Evolutionary conservation across 805 yeast genomes (phyloP).

Genomic region (Ogataea saltuana): DNA sequence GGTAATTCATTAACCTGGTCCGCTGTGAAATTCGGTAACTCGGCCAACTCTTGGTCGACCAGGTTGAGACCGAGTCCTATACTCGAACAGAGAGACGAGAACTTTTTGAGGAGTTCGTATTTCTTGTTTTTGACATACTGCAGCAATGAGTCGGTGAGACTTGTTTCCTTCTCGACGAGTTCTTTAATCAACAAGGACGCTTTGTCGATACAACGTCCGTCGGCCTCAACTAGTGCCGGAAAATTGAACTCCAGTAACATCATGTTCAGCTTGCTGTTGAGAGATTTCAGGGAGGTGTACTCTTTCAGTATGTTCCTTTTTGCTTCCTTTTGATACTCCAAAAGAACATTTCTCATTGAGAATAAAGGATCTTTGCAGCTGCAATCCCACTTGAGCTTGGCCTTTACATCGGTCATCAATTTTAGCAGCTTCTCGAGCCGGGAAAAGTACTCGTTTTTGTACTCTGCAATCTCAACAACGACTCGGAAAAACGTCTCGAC

Average conservation of each 20-base stretch:
- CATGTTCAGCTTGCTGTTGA: conserved; percentile 23
- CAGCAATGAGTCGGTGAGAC: conserved; percentile 34
- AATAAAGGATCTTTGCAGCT: conserved; percentile 6
- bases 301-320: conserved; percentile 20
- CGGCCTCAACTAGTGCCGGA: conserved; percentile 19
- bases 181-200: conserved; percentile 6
- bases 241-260: conserved; percentile 23
- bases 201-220: conserved; percentile 15
- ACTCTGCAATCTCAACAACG: conserved; percentile 20
- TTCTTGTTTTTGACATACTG: conserved; percentile 36
- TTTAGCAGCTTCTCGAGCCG: conserved; percentile 19
- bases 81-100: conserved; percentile 28
- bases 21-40: conserved; percentile 36
- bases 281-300: conserved; percentile 14
- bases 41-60: conserved; percentile 20
- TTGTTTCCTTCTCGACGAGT: conserved; percentile 31
- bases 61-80: conserved; percentile 20
- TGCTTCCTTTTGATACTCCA: conserved; percentile 12
- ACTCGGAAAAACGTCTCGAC: conserved; percentile 31
- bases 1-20: conserved; percentile 39
- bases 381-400: conserved; percentile 13
- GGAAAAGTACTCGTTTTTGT: conserved; percentile 20
- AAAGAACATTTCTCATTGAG: conserved; percentile 1
- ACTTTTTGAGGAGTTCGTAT: conserved; percentile 25
- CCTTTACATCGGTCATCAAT: conserved; percentile 16